A percentile compares a stretch with the other conserved stretches of the same genome.
Evolutionary conservation across 495 filamentous ascomycete genomes (phyloP).

Genomic region (Trichoderma parareesei): DNA sequence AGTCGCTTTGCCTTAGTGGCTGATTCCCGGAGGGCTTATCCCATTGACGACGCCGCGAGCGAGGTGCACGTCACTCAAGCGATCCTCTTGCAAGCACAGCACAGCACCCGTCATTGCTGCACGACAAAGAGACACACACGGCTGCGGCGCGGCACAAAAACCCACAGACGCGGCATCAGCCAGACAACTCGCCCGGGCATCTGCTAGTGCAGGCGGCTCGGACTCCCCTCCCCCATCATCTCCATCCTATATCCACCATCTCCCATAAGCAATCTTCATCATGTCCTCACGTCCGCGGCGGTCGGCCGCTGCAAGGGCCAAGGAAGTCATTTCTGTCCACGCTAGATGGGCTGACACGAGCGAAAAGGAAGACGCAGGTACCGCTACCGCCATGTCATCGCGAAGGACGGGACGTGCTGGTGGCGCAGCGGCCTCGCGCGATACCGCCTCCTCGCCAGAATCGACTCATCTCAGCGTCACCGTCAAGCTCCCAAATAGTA

Average conservation of each 20-base stretch:
- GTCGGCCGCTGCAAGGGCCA: slow-evolving; percentile 34
- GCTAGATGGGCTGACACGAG: slow-evolving; percentile 13
- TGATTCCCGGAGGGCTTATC: background rate
- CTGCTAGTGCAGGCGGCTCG: slow-evolving; percentile 13
- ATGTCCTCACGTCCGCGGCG: slow-evolving; percentile 46
- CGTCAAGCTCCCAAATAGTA: slow-evolving; percentile 76
- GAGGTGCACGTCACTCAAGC: background rate
- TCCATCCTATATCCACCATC: too few species aligned
- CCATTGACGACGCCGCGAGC: background rate
- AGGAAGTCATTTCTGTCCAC: slow-evolving; percentile 23
- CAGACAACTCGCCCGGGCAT: background rate
- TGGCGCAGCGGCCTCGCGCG: slow-evolving; percentile 46
- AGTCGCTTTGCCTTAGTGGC: background rate
- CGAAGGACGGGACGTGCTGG: slow-evolving; percentile 7
- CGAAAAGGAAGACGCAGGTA: slow-evolving; percentile 9
- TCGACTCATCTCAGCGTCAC: slow-evolving; percentile 65
- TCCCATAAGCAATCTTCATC: background rate
- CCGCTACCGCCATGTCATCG: slow-evolving; percentile 10
- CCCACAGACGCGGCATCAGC: background rate
- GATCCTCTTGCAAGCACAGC: background rate
- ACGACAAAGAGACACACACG: background rate
- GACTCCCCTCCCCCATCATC: too few species aligned
- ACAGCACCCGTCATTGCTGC: background rate
- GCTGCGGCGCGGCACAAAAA: background rate
- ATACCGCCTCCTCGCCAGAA: slow-evolving; percentile 45